Evolutionary conservation across 1,284 basidiomycete species (phyloP).

Genomic region (Amylostereum chailletii): DNA sequence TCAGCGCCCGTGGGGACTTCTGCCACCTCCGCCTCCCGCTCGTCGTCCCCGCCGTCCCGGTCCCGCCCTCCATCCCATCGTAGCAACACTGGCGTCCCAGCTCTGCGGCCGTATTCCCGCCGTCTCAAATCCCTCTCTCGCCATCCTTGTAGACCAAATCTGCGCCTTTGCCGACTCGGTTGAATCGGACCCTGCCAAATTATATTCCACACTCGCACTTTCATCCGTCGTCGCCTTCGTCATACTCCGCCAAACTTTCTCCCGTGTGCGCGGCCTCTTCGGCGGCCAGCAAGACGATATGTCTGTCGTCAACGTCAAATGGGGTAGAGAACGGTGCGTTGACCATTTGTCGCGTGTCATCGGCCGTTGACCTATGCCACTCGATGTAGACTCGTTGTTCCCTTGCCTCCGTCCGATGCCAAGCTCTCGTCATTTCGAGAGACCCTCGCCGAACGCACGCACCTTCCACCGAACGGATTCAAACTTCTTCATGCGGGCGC

Average conservation of each 20-base stretch:
- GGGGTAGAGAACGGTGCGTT: constrained; percentile 47
- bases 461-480: constrained; percentile 53
- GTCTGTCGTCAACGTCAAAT: constrained; percentile 39
- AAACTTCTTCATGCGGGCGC: constrained; percentile 75
- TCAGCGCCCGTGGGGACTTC: background rate
- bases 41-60: no score
- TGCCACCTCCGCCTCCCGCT: background rate
- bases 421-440: constrained; percentile 45
- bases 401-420: constrained; percentile 46
- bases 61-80: no score
- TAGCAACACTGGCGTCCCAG: background rate
- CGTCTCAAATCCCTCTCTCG: background rate
- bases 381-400: constrained; percentile 38
- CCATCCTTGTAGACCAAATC: background rate
- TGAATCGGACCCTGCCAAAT: background rate
- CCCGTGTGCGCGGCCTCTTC: constrained; percentile 19
- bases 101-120: background rate
- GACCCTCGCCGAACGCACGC: constrained; percentile 55
- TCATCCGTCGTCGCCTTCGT: constrained; percentile 20
- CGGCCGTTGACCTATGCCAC: background rate
- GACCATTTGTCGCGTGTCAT: constrained; percentile 6
- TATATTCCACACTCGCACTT: constrained; percentile 12
- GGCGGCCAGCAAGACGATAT: constrained; percentile 27
- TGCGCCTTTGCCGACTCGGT: background rate
- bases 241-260: constrained; percentile 23